Evolutionary conservation across 345 rosid species (phyloP).

Genomic region (Punica granatum): DNA sequence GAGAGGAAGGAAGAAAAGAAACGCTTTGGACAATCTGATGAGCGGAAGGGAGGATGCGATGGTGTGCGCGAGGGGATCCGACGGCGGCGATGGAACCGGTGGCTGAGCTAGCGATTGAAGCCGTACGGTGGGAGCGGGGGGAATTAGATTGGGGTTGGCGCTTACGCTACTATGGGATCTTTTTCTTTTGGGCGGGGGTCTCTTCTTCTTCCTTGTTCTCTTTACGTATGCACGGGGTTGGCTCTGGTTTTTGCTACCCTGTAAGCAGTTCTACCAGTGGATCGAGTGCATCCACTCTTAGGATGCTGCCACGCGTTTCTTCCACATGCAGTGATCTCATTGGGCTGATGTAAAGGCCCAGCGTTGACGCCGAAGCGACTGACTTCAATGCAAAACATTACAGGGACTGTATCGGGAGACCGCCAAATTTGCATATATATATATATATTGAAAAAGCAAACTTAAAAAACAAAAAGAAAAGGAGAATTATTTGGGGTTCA

Average conservation of each 20-base stretch:
- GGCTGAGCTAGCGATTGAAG: background rate
- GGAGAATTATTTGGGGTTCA: too few species aligned
- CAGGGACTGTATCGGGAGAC: too few species aligned
- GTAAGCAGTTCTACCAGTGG: conserved; percentile 11
- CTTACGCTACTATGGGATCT: conserved; percentile 35
- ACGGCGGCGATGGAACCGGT: background rate
- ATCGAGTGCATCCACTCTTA: background rate
- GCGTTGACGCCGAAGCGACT: conserved; percentile 6
- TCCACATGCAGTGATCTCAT: conserved; percentile 10
- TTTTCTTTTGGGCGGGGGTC: conserved; percentile 10
- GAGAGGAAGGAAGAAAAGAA: background rate
- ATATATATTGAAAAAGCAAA: too few species aligned
- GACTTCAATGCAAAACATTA: background rate
- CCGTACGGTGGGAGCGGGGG: conserved; percentile 8
- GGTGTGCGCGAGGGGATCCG: background rate
- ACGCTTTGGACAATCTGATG: background rate
- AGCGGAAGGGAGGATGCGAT: background rate
- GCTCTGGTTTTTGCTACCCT: conserved; percentile 14
- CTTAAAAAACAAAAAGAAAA: too few species aligned
- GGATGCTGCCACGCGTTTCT: conserved; percentile 9
- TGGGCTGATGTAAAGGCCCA: background rate
- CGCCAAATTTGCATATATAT: too few species aligned
- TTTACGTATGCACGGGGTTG: conserved; percentile 22
- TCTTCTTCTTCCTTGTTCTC: background rate
- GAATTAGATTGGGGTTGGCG: conserved; percentile 33